These are phyloP conservation scores for Euptelea pleiosperma DNA, from an alignment of 164 flowering plant species.

Conservation along the genomic window DNA sequence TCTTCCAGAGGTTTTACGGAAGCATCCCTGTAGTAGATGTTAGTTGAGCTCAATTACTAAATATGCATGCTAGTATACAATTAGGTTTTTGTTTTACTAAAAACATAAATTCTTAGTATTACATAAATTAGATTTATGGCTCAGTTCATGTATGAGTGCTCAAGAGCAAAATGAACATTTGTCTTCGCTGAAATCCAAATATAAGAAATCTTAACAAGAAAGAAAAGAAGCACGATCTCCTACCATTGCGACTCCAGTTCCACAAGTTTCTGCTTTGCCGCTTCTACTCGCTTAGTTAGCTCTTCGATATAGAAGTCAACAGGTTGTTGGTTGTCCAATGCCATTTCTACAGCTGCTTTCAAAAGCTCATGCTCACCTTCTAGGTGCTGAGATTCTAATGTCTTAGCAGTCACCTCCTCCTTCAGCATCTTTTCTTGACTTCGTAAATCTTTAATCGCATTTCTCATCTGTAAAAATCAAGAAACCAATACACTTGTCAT, in stretches of 20 bases:
- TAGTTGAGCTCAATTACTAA: neutral
- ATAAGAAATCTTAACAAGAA: too few relatives aligned
- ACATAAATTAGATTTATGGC: too few relatives aligned
- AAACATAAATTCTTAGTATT: neutral
- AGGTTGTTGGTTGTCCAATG: conserved; percentile 44
- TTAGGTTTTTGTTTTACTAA: neutral
- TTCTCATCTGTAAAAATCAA: conserved; percentile 26
- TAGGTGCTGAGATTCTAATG: conserved; percentile 30
- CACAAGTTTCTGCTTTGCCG: conserved; percentile 30
- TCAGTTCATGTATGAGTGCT: too few relatives aligned
- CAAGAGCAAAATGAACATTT: too few relatives aligned
- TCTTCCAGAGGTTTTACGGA: conserved; percentile 38
- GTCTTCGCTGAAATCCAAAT: too few relatives aligned
- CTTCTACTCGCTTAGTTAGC: conserved; percentile 37
- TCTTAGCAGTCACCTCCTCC: conserved; percentile 25
- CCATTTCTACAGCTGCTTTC: conserved; percentile 50
- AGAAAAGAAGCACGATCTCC: conserved; percentile 5
- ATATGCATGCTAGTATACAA: conserved; percentile 3
- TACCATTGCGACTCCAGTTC: conserved; percentile 51
- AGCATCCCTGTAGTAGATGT: conserved; percentile 34
- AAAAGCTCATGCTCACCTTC: conserved; percentile 42
- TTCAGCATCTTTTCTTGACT: conserved; percentile 29
- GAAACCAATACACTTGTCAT: conserved; percentile 9
- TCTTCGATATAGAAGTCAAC: conserved; percentile 37
- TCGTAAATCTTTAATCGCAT: conserved; percentile 16